Conservation (phyloP, 768 basidiomycete genomes). For the Boletus tomentosulus region DNA sequence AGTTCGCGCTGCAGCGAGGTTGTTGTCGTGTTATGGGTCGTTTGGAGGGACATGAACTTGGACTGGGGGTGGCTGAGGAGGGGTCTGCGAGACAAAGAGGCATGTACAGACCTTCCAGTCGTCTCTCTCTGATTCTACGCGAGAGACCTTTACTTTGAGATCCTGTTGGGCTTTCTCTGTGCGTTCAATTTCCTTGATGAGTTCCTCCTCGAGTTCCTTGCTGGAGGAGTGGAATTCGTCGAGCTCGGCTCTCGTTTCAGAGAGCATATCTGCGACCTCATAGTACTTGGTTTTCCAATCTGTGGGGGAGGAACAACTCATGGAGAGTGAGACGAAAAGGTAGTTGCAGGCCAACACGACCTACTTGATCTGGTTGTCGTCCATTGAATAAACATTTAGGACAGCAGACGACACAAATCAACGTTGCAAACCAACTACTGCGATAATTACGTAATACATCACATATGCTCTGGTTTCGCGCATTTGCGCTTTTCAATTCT, state of each 20-base stretch:
- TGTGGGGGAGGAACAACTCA: conserved; percentile 53
- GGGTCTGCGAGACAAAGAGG: background rate
- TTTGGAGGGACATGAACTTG: conserved; percentile 87
- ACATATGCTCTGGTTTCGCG: conserved; percentile 74
- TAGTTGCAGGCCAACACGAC: conserved; percentile 12
- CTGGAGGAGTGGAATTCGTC: conserved; percentile 84
- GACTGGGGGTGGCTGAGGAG: conserved; percentile 37
- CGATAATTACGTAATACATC: conserved; percentile 18
- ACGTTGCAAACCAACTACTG: conserved; percentile 13
- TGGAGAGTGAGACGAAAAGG: conserved; percentile 16
- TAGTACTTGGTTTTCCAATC: conserved; percentile 81
- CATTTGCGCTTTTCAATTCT: conserved; percentile 79
- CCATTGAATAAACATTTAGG: conserved; percentile 40
- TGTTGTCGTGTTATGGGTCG: conserved; percentile 84
- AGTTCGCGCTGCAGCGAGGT: conserved; percentile 90
- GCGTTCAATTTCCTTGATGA: conserved; percentile 85
- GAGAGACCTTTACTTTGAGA: conserved; percentile 64
- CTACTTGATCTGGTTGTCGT: conserved; percentile 64
- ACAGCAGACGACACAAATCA: conserved; percentile 37
- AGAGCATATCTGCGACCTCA: conserved; percentile 79
- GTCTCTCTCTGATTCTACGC: conserved; percentile 72
- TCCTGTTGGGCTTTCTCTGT: conserved; percentile 85
- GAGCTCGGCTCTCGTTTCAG: conserved; percentile 80
- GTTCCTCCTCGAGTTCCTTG: conserved; percentile 89
- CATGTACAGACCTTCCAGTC: conserved; percentile 80